Conservation (phyloP, 148 eudicot species). For the Limonium bicolor region DNA sequence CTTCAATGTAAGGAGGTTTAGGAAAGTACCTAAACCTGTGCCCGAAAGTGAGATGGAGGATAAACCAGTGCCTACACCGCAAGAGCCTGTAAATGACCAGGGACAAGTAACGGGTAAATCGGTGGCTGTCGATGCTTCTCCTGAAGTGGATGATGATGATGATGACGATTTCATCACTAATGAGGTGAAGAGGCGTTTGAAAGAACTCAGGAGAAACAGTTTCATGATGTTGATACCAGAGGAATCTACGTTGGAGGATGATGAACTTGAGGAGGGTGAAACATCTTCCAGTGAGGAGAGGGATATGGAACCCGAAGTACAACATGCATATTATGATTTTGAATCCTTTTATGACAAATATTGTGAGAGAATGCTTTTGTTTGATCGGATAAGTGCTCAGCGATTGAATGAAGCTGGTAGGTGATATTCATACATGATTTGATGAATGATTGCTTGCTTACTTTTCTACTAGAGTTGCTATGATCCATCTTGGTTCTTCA, state of each 20-base stretch:
- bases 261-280: conserved; percentile 61
- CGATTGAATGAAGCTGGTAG: conserved; percentile 69
- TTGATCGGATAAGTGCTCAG: conserved; percentile 73
- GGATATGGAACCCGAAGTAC: conserved; percentile 52
- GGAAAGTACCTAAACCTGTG: conserved; percentile 40
- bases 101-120: conserved; percentile 31
- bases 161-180: conserved; percentile 75
- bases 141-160: conserved; percentile 65
- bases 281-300: conserved; percentile 69
- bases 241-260: conserved; percentile 50
- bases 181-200: conserved; percentile 86
- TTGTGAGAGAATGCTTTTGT: conserved; percentile 71
- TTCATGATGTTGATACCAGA: conserved; percentile 96
- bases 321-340: conserved; percentile 69
- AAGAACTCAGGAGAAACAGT: conserved; percentile 84
- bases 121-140: conserved; percentile 23
- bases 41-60: conserved; percentile 24
- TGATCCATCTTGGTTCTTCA: too few relatives aligned
- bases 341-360: conserved; percentile 70
- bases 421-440: conserved; percentile 8
- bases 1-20: conserved; percentile 51
- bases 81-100: conserved; percentile 30
- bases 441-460: background rate
- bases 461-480: too few relatives aligned
- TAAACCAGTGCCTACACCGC: conserved; percentile 31